A percentile compares a stretch with the other conserved stretches of the same genome.
phyloP scores from a whole-genome alignment of 306 rosid species.

The Luffa aegyptiaca region DNA sequence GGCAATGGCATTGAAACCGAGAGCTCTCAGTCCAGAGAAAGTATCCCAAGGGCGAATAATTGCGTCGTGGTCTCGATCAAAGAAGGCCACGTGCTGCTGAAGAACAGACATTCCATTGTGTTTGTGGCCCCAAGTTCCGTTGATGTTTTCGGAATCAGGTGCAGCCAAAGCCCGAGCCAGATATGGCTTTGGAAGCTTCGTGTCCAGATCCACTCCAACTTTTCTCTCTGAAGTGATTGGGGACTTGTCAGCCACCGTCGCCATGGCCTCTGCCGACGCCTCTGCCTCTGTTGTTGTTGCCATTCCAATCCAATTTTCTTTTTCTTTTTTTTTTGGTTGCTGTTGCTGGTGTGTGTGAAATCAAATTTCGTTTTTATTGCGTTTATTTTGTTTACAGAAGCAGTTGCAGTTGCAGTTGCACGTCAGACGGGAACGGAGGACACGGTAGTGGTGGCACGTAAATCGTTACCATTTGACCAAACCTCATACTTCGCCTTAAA shows the following conservation, averaged over 20 bases:
- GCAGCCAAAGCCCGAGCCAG: slow-evolving; percentile 55
- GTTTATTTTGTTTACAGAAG: no score
- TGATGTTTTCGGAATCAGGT: slow-evolving; percentile 48
- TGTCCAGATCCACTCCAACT: slow-evolving; percentile 28
- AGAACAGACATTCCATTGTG: slow-evolving; percentile 63
- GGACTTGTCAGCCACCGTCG: slow-evolving; percentile 25
- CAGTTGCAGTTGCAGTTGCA: no score
- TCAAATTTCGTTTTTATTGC: no score
- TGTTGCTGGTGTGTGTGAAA: no score
- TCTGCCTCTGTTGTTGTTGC: no score
- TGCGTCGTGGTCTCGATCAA: slow-evolving; percentile 58
- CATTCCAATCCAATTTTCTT: no score
- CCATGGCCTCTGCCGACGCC: slow-evolving; percentile 19
- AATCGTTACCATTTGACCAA: no score
- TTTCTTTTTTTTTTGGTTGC: no score
- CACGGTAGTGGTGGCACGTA: not conserved
- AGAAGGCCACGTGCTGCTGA: slow-evolving; percentile 70
- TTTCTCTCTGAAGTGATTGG: slow-evolving; percentile 19
- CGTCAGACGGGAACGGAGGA: not conserved
- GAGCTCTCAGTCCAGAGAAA: slow-evolving; percentile 40
- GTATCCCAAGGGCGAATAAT: slow-evolving; percentile 67
- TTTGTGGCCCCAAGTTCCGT: slow-evolving; percentile 55
- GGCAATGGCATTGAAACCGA: slow-evolving; percentile 43
- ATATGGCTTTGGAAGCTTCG: slow-evolving; percentile 55
- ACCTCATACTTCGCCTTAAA: no score